A percentile compares a stretch with the other conserved stretches of the same genome.
phyloP scores from a whole-genome alignment of 352 stramenopile species.

The Pythium aquatile region DNA sequence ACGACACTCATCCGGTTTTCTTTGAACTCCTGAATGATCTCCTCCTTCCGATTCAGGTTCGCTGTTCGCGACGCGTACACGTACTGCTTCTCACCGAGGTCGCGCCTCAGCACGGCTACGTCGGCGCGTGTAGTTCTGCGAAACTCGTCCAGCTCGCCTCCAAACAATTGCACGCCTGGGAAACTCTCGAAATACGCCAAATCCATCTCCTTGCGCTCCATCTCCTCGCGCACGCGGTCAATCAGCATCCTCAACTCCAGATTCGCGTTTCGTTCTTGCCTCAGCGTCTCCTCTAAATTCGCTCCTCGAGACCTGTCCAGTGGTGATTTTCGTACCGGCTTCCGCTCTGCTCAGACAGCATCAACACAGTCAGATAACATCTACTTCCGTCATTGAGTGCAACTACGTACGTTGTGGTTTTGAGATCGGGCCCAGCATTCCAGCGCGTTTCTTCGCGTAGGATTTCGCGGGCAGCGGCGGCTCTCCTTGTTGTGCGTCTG shows the following conservation, averaged over 20 bases:
- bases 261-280: constrained; percentile 44
- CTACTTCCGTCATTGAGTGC: background rate
- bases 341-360: constrained; percentile 23
- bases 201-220: constrained; percentile 77
- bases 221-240: constrained; percentile 60
- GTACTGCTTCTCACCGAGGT: constrained; percentile 55
- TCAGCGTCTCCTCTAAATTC: constrained; percentile 67
- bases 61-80: constrained; percentile 44
- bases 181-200: constrained; percentile 76
- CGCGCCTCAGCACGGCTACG: constrained; percentile 33
- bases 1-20: constrained; percentile 46
- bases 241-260: constrained; percentile 41
- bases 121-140: constrained; percentile 37
- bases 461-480: constrained; percentile 4
- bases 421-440: constrained; percentile 63
- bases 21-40: constrained; percentile 74
- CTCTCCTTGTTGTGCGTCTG: background rate
- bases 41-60: constrained; percentile 71
- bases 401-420: constrained; percentile 43
- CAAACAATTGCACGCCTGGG: constrained; percentile 49
- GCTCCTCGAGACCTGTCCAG: constrained; percentile 60
- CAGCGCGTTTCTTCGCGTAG: constrained; percentile 62
- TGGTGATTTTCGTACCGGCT: constrained; percentile 32
- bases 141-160: constrained; percentile 50
- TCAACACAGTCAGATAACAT: background rate